Conservation (phyloP, 116 monocot genomes). For the Dioscorea cayenensis region DNA sequence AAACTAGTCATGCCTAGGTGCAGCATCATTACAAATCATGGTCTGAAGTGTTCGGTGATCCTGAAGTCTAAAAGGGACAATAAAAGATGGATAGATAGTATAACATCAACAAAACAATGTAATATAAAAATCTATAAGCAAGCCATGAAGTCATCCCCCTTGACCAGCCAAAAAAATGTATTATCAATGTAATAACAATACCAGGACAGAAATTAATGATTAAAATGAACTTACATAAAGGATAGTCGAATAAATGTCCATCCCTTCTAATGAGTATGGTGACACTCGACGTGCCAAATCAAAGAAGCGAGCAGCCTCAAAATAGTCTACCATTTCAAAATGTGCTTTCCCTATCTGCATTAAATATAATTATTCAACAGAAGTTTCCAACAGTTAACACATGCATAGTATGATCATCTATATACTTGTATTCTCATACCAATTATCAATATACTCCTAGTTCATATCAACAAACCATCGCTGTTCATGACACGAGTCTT, state of each 20-base stretch:
- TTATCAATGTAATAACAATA: background rate
- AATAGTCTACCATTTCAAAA: conserved; percentile 90
- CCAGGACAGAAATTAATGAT: background rate
- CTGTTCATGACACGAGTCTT: too few species aligned
- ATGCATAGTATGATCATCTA: background rate
- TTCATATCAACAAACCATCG: background rate
- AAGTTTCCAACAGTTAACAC: background rate
- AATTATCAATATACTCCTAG: too few species aligned
- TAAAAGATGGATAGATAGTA: too few species aligned
- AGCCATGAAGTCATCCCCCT: too few species aligned
- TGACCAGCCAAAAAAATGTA: background rate
- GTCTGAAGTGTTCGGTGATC: too few species aligned
- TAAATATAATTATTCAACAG: background rate
- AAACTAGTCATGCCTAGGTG: too few species aligned
- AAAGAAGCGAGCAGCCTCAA: conserved; percentile 86
- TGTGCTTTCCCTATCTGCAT: conserved; percentile 90
- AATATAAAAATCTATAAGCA: too few species aligned
- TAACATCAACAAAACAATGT: too few species aligned
- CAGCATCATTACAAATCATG: too few species aligned
- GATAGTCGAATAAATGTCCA: conserved; percentile 96
- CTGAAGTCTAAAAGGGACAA: too few species aligned
- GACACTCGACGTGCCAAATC: conserved; percentile 70
- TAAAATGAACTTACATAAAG: conserved; percentile 63
- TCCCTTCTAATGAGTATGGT: conserved; percentile 82
- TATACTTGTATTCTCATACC: background rate